Conservation (phyloP, 768 basidiomycete species). For the Ramaria sp. region DNA sequence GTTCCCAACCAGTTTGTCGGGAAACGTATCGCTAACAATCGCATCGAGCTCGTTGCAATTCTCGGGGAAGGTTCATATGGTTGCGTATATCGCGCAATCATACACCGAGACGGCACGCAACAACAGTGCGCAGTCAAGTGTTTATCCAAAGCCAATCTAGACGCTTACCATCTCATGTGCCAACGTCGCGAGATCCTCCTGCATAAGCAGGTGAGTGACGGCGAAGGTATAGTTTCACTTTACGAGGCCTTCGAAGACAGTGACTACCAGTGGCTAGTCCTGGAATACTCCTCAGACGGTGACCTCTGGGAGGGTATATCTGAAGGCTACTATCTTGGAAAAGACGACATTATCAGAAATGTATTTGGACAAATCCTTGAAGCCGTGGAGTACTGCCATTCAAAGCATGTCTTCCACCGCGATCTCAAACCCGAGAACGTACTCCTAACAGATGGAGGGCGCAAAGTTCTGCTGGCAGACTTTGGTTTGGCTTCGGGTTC, state of each 20-base stretch:
- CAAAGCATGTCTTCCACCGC: slow-evolving; percentile 35
- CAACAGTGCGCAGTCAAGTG: slow-evolving; percentile 7
- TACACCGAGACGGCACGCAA: slow-evolving; percentile 21
- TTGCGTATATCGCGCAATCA: slow-evolving; percentile 84
- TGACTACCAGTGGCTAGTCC: slow-evolving; percentile 76
- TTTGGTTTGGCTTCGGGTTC: slow-evolving; percentile 83
- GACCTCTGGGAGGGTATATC: slow-evolving; percentile 34
- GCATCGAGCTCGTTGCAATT: slow-evolving; percentile 74
- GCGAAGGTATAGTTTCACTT: slow-evolving; percentile 77
- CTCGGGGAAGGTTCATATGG: slow-evolving; percentile 94
- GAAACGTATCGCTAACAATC: slow-evolving; percentile 70
- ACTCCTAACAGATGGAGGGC: slow-evolving; percentile 20
- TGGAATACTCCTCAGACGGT: slow-evolving; percentile 70
- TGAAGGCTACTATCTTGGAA: slow-evolving; percentile 19
- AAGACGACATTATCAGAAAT: slow-evolving; percentile 29
- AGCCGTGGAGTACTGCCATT: slow-evolving; percentile 36
- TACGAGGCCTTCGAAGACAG: slow-evolving; percentile 81
- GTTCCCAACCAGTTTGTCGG: slow-evolving; percentile 31
- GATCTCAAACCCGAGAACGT: slow-evolving; percentile 43
- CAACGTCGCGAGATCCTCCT: slow-evolving; percentile 80
- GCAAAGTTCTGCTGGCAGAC: slow-evolving; percentile 7
- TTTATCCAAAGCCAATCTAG: slow-evolving; percentile 30
- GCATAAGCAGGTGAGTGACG: slow-evolving; percentile 63
- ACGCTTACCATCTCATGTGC: slow-evolving; percentile 87
- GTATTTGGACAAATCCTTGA: slow-evolving; percentile 38